Conservation (phyloP, 2,329 filamentous ascomycete genomes). For the Stachybotrys chlorohalonatus region DNA sequence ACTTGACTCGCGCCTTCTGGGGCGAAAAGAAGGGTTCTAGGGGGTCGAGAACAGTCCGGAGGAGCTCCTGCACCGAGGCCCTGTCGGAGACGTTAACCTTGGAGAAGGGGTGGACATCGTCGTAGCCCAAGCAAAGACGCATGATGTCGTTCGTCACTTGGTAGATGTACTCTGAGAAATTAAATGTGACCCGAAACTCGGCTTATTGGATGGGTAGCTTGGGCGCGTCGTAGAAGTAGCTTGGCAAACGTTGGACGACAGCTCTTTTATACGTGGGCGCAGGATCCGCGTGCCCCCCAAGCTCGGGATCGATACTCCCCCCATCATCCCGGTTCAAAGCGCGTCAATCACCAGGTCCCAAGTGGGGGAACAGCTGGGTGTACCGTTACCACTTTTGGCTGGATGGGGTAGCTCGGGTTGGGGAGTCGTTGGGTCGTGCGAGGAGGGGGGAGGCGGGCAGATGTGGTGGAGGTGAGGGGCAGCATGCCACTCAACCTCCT, state of each 20-base stretch:
- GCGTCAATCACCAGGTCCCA: not conserved
- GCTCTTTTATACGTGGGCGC: not conserved
- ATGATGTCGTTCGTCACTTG: not conserved
- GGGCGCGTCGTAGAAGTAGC: not conserved
- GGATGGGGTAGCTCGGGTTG: too few species aligned
- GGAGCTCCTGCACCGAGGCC: constrained; percentile 50
- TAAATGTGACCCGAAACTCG: too few species aligned
- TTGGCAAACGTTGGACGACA: not conserved
- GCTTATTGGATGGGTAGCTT: too few species aligned
- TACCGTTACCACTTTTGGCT: too few species aligned
- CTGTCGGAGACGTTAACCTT: constrained; percentile 40
- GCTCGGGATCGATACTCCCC: not conserved
- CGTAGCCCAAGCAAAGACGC: constrained; percentile 36
- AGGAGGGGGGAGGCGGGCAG: too few species aligned
- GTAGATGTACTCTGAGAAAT: too few species aligned
- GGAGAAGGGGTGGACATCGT: constrained; percentile 46
- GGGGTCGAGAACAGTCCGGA: constrained; percentile 58
- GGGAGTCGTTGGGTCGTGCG: too few species aligned
- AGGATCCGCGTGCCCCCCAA: not conserved
- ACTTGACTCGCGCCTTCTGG: constrained; percentile 53
- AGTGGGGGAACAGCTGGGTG: not conserved
- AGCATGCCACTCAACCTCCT: not conserved
- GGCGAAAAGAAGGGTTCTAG: constrained; percentile 65
- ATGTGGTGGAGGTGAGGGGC: not conserved
- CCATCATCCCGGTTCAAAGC: not conserved